Base-by-base conservation (phyloP, 352 stramenopile genomes). In the Pythium volutum region DNA sequence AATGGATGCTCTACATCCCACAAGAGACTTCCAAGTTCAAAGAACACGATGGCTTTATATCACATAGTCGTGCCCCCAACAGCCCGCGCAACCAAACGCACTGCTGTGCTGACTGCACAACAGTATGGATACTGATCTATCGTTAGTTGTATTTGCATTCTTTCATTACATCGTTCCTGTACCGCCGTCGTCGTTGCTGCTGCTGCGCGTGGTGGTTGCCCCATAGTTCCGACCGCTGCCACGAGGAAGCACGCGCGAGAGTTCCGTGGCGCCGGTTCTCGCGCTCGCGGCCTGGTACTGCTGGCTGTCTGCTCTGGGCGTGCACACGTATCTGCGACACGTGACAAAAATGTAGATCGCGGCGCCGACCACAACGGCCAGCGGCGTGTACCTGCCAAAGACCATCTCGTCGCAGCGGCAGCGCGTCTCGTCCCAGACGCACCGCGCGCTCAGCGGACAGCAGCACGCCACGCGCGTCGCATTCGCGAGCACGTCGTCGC, bases 391-490 rank as follows among this genome's bases (percentile, higher is more conserved):
- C 47, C 42, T 29, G 18, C 47, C 47, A 22, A 54, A 36, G 16
- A 54, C 20, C 47, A 54, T 54, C 29, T 54, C 47, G 47, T 54
- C 47, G 29, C 47, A 54, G 16, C 23, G n/a, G 47, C 47, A 54
- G 23, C 33, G 26, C 27, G 16, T 36, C 16, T 54, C 47, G 27
- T 42, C n/a, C 47, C 47, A 39, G 0, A 54, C 16, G 31, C 47
- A 54, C 18, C 47, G 26, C 47, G 47, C 47, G 47, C 47, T 54
- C 6, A 18, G 27, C 18, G 47, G 47, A 11, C 47, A 54, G 47
- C 47, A 54, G 29, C 47, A 54, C 18, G 47, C 47, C 18, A 36
- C 29, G 29, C 47, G 26, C 31, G 47, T 23, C 33, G 23, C 8
- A 14, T 16, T 18, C 6, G 7, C 31, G 31, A 36, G 31, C 31